These are phyloP conservation scores for Boletellus ananiceps DNA, from an alignment of 768 basidiomycete species.

Conservation along the genomic window DNA sequence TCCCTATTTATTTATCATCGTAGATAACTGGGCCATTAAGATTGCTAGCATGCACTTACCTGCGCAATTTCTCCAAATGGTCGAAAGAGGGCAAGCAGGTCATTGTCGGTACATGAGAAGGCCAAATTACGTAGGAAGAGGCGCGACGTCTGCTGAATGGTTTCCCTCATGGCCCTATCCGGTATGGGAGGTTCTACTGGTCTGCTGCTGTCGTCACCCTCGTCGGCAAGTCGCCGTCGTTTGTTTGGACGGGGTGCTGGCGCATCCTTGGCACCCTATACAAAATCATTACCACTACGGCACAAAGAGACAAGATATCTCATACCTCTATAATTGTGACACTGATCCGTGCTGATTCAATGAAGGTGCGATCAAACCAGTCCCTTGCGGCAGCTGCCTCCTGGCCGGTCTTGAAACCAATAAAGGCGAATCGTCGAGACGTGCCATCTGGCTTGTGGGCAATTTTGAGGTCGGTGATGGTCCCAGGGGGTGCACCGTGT, in stretches of 20 bases:
- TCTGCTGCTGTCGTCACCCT: conserved; percentile 30
- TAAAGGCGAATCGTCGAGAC: conserved; percentile 84
- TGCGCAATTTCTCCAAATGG: conserved; percentile 71
- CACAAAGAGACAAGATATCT: background rate
- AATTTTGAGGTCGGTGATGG: conserved; percentile 84
- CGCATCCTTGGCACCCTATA: conserved; percentile 63
- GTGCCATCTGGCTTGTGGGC: conserved; percentile 73
- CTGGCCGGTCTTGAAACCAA: conserved; percentile 78
- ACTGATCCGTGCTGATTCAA: conserved; percentile 72
- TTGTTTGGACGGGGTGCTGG: conserved; percentile 68
- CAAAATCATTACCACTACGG: conserved; percentile 1
- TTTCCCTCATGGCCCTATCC: conserved; percentile 36
- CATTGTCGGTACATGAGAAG: conserved; percentile 72
- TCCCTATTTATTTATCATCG: conserved; percentile 37
- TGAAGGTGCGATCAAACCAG: conserved; percentile 83
- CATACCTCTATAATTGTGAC: conserved; percentile 74
- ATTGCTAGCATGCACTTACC: conserved; percentile 43
- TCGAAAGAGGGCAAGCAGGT: conserved; percentile 60
- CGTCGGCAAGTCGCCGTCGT: conserved; percentile 56
- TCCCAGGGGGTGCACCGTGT: conserved; percentile 54
- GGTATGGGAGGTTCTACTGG: conserved; percentile 2
- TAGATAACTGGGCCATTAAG: conserved; percentile 6
- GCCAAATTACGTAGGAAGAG: conserved; percentile 95
- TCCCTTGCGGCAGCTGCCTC: conserved; percentile 72
- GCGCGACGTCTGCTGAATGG: conserved; percentile 70